Conservation (phyloP, 148 eudicot species). For the Spergularia bocconei region DNA sequence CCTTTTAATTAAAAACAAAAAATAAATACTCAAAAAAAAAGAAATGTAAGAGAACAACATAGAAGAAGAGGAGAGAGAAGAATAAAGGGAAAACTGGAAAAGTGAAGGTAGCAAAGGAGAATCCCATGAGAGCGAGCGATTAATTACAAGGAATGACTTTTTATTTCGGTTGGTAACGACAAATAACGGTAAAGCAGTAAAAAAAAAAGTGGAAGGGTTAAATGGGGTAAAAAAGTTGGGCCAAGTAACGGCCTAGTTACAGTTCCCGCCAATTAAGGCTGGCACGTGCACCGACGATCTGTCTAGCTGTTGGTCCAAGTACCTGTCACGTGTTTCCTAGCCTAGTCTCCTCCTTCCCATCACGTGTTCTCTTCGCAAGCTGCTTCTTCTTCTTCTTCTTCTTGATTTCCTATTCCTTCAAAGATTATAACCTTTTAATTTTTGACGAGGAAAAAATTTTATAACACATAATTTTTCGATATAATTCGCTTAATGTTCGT, state of each 20-base stretch:
- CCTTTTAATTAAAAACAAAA: too few species aligned
- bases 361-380: background rate
- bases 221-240: background rate
- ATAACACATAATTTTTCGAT: too few species aligned
- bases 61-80: too few species aligned
- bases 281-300: constrained; percentile 27
- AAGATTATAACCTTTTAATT: too few species aligned
- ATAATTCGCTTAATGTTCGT: too few species aligned
- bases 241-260: constrained; percentile 7
- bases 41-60: too few species aligned
- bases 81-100: too few species aligned
- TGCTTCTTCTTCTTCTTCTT: background rate
- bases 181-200: constrained; percentile 2
- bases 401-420: background rate
- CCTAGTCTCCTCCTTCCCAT: background rate
- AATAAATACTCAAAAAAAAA: too few species aligned
- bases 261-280: constrained; percentile 22
- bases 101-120: too few species aligned
- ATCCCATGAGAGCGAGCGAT: too few species aligned
- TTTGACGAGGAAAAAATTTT: too few species aligned
- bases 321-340: constrained; percentile 18
- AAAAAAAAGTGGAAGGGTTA: background rate
- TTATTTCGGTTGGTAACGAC: background rate
- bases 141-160: too few species aligned
- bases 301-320: constrained; percentile 6